Evolutionary conservation across 495 filamentous ascomycete species (phyloP).

Genomic region (Pyronema domesticum): DNA sequence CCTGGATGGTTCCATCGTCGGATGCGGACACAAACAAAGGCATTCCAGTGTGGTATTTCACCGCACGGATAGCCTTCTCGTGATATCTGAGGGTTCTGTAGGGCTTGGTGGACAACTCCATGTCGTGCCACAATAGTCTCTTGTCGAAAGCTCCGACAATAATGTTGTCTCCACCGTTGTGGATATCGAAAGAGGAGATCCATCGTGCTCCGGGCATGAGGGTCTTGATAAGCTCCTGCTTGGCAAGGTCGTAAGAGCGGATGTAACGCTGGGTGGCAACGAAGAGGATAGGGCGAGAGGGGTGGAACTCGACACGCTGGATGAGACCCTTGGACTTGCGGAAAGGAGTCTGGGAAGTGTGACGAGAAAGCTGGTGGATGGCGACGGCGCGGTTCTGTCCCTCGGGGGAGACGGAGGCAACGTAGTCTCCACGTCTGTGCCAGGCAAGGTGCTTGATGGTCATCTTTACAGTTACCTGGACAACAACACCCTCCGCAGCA

Average conservation of each 20-base stretch:
- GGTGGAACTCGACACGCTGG: conserved; percentile 87
- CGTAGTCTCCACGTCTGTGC: conserved; percentile 89
- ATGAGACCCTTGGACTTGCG: conserved; percentile 66
- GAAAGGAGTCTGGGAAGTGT: conserved; percentile 88
- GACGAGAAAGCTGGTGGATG: conserved; percentile 88
- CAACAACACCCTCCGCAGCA: conserved; percentile 51
- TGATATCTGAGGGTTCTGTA: conserved; percentile 96
- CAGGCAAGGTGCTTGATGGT: conserved; percentile 79
- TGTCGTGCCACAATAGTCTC: conserved; percentile 88
- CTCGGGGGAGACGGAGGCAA: conserved; percentile 70
- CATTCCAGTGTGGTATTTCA: conserved; percentile 67
- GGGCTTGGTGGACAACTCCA: conserved; percentile 72
- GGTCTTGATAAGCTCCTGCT: conserved; percentile 74
- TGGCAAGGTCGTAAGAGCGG: conserved; percentile 77
- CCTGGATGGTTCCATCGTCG: conserved; percentile 84
- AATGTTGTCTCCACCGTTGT: conserved; percentile 82
- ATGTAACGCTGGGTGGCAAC: conserved; percentile 86
- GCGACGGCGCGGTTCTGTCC: conserved; percentile 65
- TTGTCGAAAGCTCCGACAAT: conserved; percentile 89
- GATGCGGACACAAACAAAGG: conserved; percentile 85
- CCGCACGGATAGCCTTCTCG: conserved; percentile 68
- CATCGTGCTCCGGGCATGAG: conserved; percentile 83
- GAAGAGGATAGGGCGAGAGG: conserved; percentile 78
- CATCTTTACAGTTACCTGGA: conserved; percentile 61
- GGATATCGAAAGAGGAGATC: conserved; percentile 86